phyloP scores from a whole-genome alignment of 768 basidiomycete species.

The Dendrothele bispora region DNA sequence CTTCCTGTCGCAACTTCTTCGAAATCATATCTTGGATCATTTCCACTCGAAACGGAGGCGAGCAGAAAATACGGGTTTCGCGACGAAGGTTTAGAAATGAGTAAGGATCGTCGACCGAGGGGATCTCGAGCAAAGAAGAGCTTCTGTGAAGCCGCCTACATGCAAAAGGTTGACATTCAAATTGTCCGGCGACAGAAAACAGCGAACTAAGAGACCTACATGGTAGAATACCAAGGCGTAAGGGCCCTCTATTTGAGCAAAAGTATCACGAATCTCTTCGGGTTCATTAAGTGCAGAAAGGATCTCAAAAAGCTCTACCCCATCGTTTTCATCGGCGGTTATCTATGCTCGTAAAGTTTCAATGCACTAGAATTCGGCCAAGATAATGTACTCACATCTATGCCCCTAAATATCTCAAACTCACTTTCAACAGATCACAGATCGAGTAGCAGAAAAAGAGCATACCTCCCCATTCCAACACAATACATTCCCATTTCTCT shows the following conservation, averaged over 20 bases:
- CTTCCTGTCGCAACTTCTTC: conserved; percentile 62
- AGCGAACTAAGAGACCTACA: conserved; percentile 36
- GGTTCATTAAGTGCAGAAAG: conserved; percentile 28
- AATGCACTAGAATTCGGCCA: background rate
- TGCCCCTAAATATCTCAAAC: conserved; percentile 72
- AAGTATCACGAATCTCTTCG: conserved; percentile 47
- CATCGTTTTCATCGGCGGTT: conserved; percentile 66
- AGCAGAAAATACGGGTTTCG: conserved; percentile 56
- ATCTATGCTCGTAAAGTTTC: conserved; percentile 41
- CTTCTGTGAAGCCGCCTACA: conserved; percentile 40
- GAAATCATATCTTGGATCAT: conserved; percentile 43
- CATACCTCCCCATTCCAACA: conserved; percentile 88
- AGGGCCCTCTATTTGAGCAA: conserved; percentile 79
- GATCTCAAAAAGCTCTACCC: conserved; percentile 46
- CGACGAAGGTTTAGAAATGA: conserved; percentile 60
- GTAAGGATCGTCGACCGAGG: conserved; percentile 81
- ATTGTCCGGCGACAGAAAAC: background rate
- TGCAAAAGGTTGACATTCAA: conserved; percentile 4
- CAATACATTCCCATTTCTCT: conserved; percentile 52
- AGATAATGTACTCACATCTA: conserved; percentile 51
- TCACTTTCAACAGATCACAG: background rate
- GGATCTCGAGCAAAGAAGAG: conserved; percentile 83
- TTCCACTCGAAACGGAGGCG: conserved; percentile 63
- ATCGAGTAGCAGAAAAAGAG: conserved; percentile 4
- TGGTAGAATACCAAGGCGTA: conserved; percentile 83